phyloP scores from a whole-genome alignment of 164 flowering plant genomes.

The Sedum album region DNA sequence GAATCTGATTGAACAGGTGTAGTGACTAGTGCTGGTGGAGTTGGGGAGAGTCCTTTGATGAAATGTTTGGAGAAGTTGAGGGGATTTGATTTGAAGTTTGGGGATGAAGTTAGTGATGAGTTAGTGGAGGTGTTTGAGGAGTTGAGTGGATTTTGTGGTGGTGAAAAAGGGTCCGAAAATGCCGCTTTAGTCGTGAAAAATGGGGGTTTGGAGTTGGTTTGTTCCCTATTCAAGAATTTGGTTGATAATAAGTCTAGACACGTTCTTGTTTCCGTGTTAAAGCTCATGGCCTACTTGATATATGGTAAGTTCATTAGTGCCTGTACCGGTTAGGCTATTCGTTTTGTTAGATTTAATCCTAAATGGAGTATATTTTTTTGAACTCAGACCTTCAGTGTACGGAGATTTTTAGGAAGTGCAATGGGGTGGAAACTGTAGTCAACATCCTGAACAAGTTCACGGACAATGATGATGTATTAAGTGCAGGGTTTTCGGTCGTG shows the following conservation, averaged over 20 bases:
- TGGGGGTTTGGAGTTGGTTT: conserved; percentile 67
- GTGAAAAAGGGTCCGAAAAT: conserved; percentile 43
- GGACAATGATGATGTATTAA: conserved; percentile 36
- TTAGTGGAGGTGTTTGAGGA: conserved; percentile 35
- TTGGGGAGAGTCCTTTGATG: conserved; percentile 54
- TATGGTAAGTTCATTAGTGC: conserved; percentile 44
- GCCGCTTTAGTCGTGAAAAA: conserved; percentile 58
- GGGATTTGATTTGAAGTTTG: conserved; percentile 5
- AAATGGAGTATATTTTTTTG: too few relatives aligned
- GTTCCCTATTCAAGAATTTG: conserved; percentile 50
- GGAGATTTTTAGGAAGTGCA: conserved; percentile 43
- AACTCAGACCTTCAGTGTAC: conserved; percentile 63
- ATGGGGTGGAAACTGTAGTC: conserved; percentile 53
- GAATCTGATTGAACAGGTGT: conserved; percentile 32
- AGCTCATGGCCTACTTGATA: conserved; percentile 48
- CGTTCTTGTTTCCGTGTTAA: conserved; percentile 37
- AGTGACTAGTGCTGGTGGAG: conserved; percentile 39
- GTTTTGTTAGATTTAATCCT: too few relatives aligned
- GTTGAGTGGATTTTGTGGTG: conserved; percentile 38
- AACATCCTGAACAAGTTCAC: conserved; percentile 30
- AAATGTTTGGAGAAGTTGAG: conserved; percentile 49
- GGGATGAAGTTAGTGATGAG: conserved; percentile 12
- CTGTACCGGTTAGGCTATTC: too few relatives aligned
- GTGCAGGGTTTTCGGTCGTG: conserved; percentile 63
- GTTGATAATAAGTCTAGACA: conserved; percentile 13